Evolutionary conservation across 1,284 basidiomycete genomes (phyloP).

Genomic region (Fomitopsis palustris): DNA sequence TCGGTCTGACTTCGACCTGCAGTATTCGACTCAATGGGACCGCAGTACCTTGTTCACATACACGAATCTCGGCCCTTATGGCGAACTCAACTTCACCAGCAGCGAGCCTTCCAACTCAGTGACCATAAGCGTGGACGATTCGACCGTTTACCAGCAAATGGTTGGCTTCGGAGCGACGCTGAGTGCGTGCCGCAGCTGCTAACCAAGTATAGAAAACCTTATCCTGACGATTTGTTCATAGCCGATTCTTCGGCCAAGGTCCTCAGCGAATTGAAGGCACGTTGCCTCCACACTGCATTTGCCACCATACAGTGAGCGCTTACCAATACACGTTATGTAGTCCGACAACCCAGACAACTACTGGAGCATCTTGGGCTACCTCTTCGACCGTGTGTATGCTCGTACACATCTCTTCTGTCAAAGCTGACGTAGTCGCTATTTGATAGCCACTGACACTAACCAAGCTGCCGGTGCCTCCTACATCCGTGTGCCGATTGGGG

Average conservation of each 20-base stretch:
- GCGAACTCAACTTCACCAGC: conserved; percentile 33
- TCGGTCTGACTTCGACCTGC: not conserved
- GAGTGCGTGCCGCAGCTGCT: conserved; percentile 31
- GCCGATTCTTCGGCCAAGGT: conserved; percentile 48
- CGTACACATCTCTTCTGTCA: not conserved
- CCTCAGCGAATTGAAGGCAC: conserved; percentile 46
- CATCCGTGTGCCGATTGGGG: conserved; percentile 50
- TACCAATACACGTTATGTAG: conserved; percentile 22
- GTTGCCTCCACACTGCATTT: not conserved
- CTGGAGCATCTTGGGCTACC: conserved; percentile 39
- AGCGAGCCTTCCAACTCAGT: conserved; percentile 37
- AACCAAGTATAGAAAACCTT: not conserved
- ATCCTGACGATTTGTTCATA: conserved; percentile 13
- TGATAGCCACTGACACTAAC: conserved; percentile 40
- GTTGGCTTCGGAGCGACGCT: conserved; percentile 46
- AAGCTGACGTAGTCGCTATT: not conserved
- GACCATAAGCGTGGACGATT: conserved; percentile 42
- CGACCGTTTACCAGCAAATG: conserved; percentile 39
- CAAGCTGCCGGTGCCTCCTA: conserved; percentile 46
- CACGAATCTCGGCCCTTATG: conserved; percentile 23
- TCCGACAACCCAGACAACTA: conserved; percentile 38
- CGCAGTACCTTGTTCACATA: conserved; percentile 32
- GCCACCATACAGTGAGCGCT: no score
- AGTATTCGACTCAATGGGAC: conserved; percentile 39
- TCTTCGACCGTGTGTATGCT: conserved; percentile 40